Evolutionary conservation across 1,284 basidiomycete species (phyloP).

Genomic region (Irpex lacteus): DNA sequence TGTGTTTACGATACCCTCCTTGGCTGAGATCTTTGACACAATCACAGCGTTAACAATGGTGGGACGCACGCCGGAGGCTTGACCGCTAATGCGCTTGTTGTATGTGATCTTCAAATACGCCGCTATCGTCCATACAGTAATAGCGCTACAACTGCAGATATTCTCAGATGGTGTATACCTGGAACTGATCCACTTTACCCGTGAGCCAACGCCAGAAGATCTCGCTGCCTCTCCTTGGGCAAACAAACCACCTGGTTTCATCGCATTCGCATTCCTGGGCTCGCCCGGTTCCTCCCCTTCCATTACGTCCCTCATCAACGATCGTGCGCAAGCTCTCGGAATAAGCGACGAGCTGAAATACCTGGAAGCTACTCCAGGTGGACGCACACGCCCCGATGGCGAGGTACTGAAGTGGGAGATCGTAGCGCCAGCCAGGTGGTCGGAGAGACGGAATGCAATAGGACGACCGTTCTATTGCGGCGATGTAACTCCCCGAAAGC

Average conservation of each 20-base stretch:
- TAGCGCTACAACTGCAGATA: conserved; percentile 35
- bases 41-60: conserved; percentile 53
- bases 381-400: conserved; percentile 52
- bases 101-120: conserved; percentile 28
- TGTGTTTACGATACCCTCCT: not conserved
- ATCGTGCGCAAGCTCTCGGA: conserved; percentile 35
- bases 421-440: conserved; percentile 32
- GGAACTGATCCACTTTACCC: conserved; percentile 64
- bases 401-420: conserved; percentile 56
- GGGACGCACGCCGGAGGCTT: conserved; percentile 62
- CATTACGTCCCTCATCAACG: conserved; percentile 51
- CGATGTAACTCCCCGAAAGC: conserved; percentile 57
- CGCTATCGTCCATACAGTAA: not conserved
- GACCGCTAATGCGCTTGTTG: conserved; percentile 63
- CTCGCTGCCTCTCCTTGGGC: conserved; percentile 54
- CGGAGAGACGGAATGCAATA: conserved; percentile 18
- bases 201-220: conserved; percentile 40
- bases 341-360: conserved; percentile 36
- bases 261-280: conserved; percentile 62
- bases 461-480: conserved; percentile 70
- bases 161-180: conserved; percentile 61
- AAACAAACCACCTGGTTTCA: conserved; percentile 53
- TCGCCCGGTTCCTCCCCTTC: conserved; percentile 33
- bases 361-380: conserved; percentile 41
- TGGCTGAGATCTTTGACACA: not conserved